These are phyloP conservation scores for Fagopyrum tataricum DNA, from an alignment of 148 eudicot species.

Conservation along the genomic window DNA sequence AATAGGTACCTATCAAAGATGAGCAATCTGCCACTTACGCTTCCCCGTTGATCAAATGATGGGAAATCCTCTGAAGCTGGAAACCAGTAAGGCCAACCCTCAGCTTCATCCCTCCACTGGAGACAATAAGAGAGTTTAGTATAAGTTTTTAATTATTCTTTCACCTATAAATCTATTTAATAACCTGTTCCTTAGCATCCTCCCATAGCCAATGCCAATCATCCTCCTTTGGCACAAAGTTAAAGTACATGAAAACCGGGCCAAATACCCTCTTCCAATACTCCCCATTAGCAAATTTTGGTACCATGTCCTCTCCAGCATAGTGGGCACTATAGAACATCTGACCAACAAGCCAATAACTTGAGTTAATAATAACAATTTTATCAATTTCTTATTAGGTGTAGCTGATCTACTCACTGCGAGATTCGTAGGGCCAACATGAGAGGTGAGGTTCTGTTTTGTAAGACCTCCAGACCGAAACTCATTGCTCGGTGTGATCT, in stretches of 20 bases:
- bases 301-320: conserved; percentile 65
- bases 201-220: conserved; percentile 76
- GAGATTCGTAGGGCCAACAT: conserved; percentile 72
- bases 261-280: conserved; percentile 94
- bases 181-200: conserved; percentile 84
- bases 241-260: conserved; percentile 82
- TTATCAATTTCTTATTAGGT: background rate
- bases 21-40: conserved; percentile 47
- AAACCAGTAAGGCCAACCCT: conserved; percentile 84
- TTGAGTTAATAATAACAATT: background rate
- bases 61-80: conserved; percentile 78
- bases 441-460: conserved; percentile 80
- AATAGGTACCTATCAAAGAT: conserved; percentile 49
- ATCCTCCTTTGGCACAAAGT: conserved; percentile 34
- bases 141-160: background rate
- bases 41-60: conserved; percentile 57
- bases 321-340: conserved; percentile 82
- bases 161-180: background rate
- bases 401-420: conserved; percentile 38
- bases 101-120: conserved; percentile 44
- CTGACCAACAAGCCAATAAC: conserved; percentile 23
- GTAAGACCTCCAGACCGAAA: conserved; percentile 71
- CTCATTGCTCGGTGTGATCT: conserved; percentile 75
- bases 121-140: background rate
- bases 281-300: conserved; percentile 66